Base-by-base conservation (phyloP, 192 early-diverging fungal species). In the Geosiphon pyriformis region DNA sequence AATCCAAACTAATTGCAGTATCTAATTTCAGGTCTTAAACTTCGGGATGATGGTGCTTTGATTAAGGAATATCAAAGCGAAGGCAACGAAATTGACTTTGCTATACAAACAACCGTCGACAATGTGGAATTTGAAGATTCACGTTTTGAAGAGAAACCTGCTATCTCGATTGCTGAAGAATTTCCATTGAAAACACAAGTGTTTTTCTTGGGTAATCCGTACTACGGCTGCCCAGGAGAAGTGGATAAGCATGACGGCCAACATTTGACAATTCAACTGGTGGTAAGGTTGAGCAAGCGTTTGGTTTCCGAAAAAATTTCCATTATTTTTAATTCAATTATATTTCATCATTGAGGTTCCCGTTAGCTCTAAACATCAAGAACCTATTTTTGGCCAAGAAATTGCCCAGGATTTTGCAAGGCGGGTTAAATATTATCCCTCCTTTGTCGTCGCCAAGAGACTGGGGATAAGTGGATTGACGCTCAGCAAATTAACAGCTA, bases 401-500 rank as follows among this genome's bases (percentile, higher is more conserved):
- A 53, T 89, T 46, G 79, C 80, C 8, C 68, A 67, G n/a, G 47
- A 71, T 0, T 59, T 73, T 26, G 42, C 69, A 15, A 22, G 61
- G 0, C 51, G 49, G 3, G 34, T 72, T 2, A 30, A 48, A 7
- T 85, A 81, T 60, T 0, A 63, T 4, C 70, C 92, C 4, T 77
- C 85, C 2, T 92, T 77, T 69, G 72, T 76, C 22, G 81, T 96
- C 33, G 85, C 85, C 53, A 90, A 87, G 61, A 75, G 72, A 59
- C 59, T 94, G 17, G 77, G 81, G 10, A 77, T 93, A 6, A 82
- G 81, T 0, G 53, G 82, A 15, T 65, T 94, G 29, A 75, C 86
- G 11, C 80, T 96, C 20, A 92, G 92, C 59, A 92, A 91, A 61
- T 74, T 98, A 34, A 92, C 94, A 0, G 92, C 95, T 0, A 85